Evolutionary conservation across 164 flowering plant species (phyloP), one percentile per base, ranked within the genome.

Genomic region (Nymphaea thermarum): DNA sequence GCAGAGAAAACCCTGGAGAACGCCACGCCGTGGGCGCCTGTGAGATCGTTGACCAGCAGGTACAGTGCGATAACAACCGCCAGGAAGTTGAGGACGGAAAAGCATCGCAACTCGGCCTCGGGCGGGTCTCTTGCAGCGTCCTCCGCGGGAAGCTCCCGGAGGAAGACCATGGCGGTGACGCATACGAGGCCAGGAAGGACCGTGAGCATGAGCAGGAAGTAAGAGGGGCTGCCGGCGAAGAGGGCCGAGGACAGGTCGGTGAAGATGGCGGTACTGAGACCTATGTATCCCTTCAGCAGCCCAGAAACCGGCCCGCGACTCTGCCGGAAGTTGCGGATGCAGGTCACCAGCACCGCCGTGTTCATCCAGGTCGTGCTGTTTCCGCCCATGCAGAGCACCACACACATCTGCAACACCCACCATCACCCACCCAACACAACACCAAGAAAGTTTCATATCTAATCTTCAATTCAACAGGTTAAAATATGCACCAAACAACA

Each of bases 301-400:
- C 98, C 98, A 2, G 96, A 82, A 5, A 89, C 96, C 0, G 98
- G 98, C 2, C 98, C 98, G 2, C 93, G 66, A 76, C 87, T 89
- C 42, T 74, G 79, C 25, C 91, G 71, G 82, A 92, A 92, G 74
- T 91, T 91, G 2, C 96, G 71, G 60, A 91, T 84, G 72, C 92
- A 91, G 2, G 96, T 89, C 41, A 91, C 98, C 2, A 91, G 80
- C 6, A 91, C 71, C 59, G 98, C 93, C 60, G 96, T 91, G 86
- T 92, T 92, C 98, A 92, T 92, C 98, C 98, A 92, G 2, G 98
- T 89, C 5, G 92, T 88, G 73, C 94, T 91, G 82, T 92, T 92
- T 3, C 96, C 98, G 67, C 98, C 98, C 91, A 92, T 73, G 65
- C 98, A 92, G 45, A 92, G 68, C 65, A 86, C 86, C 43, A 91